phyloP scores from a whole-genome alignment of 2,329 filamentous ascomycete species.

The Fusarium algeriense region DNA sequence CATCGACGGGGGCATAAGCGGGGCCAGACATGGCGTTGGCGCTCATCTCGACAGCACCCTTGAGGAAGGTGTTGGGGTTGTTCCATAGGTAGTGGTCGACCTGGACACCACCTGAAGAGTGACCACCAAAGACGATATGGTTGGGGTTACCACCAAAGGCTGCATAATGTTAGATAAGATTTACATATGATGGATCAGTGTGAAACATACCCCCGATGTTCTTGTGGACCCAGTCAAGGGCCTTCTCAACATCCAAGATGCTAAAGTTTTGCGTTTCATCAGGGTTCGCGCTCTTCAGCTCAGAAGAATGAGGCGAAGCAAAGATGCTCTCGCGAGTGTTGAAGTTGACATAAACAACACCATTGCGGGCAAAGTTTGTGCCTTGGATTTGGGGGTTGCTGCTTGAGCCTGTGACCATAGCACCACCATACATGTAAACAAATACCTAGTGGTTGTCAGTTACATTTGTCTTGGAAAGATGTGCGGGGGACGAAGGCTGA shows the following conservation, averaged over 20 bases:
- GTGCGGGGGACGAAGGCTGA: constrained; percentile 20
- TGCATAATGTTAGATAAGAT: constrained; percentile 10
- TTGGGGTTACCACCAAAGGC: constrained; percentile 60
- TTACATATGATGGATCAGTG: not conserved
- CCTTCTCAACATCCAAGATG: constrained; percentile 45
- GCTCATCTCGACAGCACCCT: constrained; percentile 56
- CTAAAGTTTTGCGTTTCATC: constrained; percentile 45
- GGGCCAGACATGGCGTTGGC: constrained; percentile 57
- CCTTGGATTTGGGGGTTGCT: constrained; percentile 56
- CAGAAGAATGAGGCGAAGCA: constrained; percentile 57
- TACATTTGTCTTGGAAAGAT: not conserved
- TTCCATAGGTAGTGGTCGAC: constrained; percentile 59
- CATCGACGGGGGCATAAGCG: constrained; percentile 53
- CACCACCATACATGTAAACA: constrained; percentile 59
- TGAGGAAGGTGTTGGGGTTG: constrained; percentile 54
- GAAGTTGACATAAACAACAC: constrained; percentile 55
- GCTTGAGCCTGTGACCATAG: constrained; percentile 50
- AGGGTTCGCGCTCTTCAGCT: constrained; percentile 44
- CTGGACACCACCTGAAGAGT: constrained; percentile 54
- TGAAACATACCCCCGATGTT: constrained; percentile 39
- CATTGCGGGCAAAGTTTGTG: constrained; percentile 54
- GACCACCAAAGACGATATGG: constrained; percentile 59
- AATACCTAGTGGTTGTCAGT: constrained; percentile 34
- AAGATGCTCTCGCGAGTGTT: constrained; percentile 58
- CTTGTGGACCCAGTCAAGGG: constrained; percentile 44